Base-by-base conservation (phyloP, 805 yeast genomes). In the Blastobotrys terrestris region DNA sequence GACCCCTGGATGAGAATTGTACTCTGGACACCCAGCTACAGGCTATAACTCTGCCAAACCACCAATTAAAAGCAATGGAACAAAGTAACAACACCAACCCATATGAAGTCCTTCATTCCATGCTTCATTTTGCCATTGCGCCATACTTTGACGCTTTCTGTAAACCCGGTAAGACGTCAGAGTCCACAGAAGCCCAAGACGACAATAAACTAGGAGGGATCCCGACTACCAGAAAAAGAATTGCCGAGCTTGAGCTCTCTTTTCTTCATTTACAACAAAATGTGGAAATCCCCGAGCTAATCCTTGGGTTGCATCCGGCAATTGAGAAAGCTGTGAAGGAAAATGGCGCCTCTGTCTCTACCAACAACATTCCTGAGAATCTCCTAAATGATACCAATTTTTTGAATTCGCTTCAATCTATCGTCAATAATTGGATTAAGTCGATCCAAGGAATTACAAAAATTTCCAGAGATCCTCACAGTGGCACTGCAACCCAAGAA, bases 371-470 rank as follows among this genome's bases (percentile, higher is more conserved):
- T 2, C 65, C 76, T 0, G 70, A 71, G 1, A 67, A 65, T 0
- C 58, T 74, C 3, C 59, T 79, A 0, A 58, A 68, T 1, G 89
- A 87, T 58, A 66, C 85, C 0, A 60, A 66, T 0, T 76, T 84
- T 53, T 69, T 91, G 44, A 91, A 91, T 60, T 74, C 73, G 46
- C 67, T 89, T n/a, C 95, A 94, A 51, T 66, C 74, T 2, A 73
- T 75, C 1, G 95, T 83, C 7, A 87, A 87, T 60, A 71, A 72
- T 2, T 91, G 97, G 97, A 79, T 84, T 15, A 78, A 74, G 55
- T 77, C 78, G 35, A 77, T 84, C 13, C 84, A 82, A 55, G 66
- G 73, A 1, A 71, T 88, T 3, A 79, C 89, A 0, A 70, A 71
- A 20, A 60, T 83, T 20, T 66, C 76, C 11, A 77, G 81, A 44